phyloP scores from a whole-genome alignment of 129 eudicot genomes.

The Daucus carota region DNA sequence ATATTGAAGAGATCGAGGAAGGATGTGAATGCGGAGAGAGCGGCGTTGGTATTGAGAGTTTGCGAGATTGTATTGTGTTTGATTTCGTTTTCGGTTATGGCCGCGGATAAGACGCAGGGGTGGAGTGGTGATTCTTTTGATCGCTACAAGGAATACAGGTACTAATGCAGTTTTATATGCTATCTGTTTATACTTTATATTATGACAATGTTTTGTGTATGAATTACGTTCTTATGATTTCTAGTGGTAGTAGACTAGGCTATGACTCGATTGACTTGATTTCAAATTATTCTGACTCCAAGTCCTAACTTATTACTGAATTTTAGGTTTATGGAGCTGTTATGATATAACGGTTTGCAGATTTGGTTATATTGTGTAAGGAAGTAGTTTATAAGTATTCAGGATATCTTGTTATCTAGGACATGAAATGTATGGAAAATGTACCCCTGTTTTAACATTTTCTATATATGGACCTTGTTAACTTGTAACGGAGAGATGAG shows the following conservation, averaged over 20 bases:
- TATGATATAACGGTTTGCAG: background rate
- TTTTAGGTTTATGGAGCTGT: background rate
- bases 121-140: conserved; percentile 98
- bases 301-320: background rate
- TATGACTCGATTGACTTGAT: background rate
- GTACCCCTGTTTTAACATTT: background rate
- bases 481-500: background rate
- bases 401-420: background rate
- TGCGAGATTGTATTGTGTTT: conserved; percentile 46
- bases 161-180: background rate
- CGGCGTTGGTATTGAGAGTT: conserved; percentile 60
- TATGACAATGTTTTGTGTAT: background rate
- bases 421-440: background rate
- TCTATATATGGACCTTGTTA: background rate
- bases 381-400: background rate
- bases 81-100: conserved; percentile 83
- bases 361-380: too few species aligned
- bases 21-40: conserved; percentile 30
- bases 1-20: conserved; percentile 33
- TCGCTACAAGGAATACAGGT: conserved; percentile 91
- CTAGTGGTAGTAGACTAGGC: background rate
- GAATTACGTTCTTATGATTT: background rate
- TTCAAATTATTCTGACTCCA: too few species aligned
- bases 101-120: conserved; percentile 81
- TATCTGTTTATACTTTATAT: too few species aligned